Percentiles rank a stretch among this genome's conserved stretches.
phyloP scores from a whole-genome alignment of 305 asterid genomes.

The Fraxinus ornus region DNA sequence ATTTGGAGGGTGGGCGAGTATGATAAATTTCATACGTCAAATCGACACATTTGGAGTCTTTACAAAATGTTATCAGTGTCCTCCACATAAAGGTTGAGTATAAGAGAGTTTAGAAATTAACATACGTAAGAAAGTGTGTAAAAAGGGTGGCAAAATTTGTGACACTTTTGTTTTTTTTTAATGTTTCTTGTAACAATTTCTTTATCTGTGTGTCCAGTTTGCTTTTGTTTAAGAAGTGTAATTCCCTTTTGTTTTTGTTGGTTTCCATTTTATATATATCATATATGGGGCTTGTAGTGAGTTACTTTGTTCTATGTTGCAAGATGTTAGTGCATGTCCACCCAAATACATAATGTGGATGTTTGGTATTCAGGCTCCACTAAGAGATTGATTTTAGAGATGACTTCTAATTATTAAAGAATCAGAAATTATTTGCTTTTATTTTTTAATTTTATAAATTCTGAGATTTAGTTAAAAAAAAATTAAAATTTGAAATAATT shows the following conservation, averaged over 20 bases:
- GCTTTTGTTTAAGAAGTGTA: slow-evolving; percentile 29
- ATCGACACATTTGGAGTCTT: slow-evolving; percentile 69
- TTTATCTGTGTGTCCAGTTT: slow-evolving; percentile 34
- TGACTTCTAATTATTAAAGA: too few relatives aligned
- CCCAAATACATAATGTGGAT: background rate
- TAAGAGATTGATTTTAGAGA: background rate
- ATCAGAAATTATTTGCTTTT: too few relatives aligned
- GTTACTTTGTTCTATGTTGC: background rate
- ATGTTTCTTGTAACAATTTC: slow-evolving; percentile 21
- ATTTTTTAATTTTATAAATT: too few relatives aligned
- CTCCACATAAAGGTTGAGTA: slow-evolving; percentile 48
- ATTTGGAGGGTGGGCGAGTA: slow-evolving; percentile 91
- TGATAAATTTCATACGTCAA: slow-evolving; percentile 59
- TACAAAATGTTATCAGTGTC: slow-evolving; percentile 81
- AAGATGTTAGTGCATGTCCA: background rate
- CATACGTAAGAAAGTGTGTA: slow-evolving; percentile 40
- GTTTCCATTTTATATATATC: slow-evolving; percentile 26
- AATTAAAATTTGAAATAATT: too few relatives aligned
- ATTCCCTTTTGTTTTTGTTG: slow-evolving; percentile 36
- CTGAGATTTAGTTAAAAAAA: too few relatives aligned
- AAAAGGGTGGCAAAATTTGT: slow-evolving; percentile 26
- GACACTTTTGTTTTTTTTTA: background rate
- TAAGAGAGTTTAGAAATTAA: slow-evolving; percentile 9
- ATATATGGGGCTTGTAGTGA: background rate
- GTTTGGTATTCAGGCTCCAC: background rate